Evolutionary conservation across 176 grass and related monocot species (phyloP).

Genomic region (Alopecurus myosuroides): DNA sequence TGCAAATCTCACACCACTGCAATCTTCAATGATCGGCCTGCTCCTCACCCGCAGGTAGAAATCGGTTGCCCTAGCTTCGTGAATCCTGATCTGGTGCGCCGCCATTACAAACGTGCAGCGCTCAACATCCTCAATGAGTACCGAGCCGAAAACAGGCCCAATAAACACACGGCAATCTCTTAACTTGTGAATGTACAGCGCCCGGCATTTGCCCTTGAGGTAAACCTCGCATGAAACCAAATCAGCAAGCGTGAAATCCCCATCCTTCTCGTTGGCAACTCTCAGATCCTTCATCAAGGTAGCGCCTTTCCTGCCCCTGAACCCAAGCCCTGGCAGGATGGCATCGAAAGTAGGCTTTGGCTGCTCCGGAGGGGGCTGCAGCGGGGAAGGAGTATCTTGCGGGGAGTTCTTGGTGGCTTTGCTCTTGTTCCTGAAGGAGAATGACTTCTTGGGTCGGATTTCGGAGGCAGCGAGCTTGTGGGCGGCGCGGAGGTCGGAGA

Average conservation of each 20-base stretch:
- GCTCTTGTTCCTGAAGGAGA: constrained; percentile 86
- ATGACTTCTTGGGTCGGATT: constrained; percentile 67
- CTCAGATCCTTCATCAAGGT: constrained; percentile 78
- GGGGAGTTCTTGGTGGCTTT: constrained; percentile 36
- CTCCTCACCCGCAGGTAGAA: constrained; percentile 85
- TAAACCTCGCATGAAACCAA: constrained; percentile 63
- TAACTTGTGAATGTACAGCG: constrained; percentile 63
- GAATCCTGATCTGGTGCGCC: constrained; percentile 89
- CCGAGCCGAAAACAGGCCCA: constrained; percentile 68
- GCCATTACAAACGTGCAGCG: constrained; percentile 65
- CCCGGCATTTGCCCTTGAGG: constrained; percentile 68
- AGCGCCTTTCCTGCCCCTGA: constrained; percentile 45
- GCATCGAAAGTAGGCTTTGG: constrained; percentile 6
- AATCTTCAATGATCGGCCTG: constrained; percentile 85
- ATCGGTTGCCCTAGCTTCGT: constrained; percentile 56
- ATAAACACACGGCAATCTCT: constrained; percentile 63
- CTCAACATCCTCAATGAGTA: constrained; percentile 72
- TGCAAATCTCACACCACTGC: constrained; percentile 75
- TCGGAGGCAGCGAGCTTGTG: constrained; percentile 38
- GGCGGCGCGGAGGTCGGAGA: constrained; percentile 60
- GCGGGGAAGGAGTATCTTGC: constrained; percentile 19
- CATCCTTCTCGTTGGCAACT: constrained; percentile 41
- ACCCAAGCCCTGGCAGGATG: constrained; percentile 50
- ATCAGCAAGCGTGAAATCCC: constrained; percentile 81
- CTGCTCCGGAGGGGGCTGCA: neutral